phyloP scores from a whole-genome alignment of 495 filamentous ascomycete species.

The Podospora pseudoanserina region DNA sequence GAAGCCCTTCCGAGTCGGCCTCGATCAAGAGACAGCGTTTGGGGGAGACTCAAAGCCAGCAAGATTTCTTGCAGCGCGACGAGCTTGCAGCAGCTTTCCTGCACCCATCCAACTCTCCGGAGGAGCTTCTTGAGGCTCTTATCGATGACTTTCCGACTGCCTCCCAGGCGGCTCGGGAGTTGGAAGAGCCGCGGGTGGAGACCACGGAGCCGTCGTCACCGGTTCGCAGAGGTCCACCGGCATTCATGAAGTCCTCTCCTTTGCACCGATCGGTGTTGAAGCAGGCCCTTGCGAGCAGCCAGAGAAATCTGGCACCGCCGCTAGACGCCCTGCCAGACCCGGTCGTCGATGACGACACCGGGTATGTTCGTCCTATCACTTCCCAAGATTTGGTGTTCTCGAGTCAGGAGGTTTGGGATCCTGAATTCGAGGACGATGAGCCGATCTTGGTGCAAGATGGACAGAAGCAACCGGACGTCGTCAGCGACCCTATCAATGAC shows the following conservation, averaged over 20 bases:
- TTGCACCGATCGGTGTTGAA: background rate
- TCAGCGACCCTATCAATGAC: background rate
- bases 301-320: background rate
- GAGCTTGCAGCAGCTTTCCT: background rate
- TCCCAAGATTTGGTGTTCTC: background rate
- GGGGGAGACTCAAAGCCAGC: background rate
- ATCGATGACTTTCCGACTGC: slow-evolving; percentile 1
- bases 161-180: slow-evolving; percentile 7
- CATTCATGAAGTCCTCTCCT: background rate
- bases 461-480: background rate
- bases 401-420: background rate
- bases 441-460: background rate
- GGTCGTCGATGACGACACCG: background rate
- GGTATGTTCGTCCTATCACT: background rate
- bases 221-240: background rate
- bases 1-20: background rate
- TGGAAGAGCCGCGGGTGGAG: background rate
- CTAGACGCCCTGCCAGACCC: background rate
- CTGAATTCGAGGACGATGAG: background rate
- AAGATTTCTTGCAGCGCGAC: background rate
- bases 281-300: background rate
- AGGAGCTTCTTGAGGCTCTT: background rate
- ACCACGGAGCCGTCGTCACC: background rate
- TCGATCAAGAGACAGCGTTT: slow-evolving; percentile 9
- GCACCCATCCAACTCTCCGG: background rate